Base-by-base conservation (phyloP, 352 stramenopile species). In the Plasmopara muralis region DNA sequence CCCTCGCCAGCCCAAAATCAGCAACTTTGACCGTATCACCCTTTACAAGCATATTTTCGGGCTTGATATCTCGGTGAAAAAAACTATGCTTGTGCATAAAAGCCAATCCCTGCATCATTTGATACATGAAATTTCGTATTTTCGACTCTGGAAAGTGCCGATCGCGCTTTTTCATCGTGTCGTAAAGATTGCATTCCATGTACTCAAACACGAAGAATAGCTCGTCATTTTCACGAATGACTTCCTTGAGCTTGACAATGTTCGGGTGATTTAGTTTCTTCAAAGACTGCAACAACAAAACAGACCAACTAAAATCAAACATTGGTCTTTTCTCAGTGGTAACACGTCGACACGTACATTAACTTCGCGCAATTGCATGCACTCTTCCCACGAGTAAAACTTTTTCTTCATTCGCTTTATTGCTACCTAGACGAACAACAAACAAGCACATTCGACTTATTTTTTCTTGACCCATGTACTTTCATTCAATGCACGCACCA, bases 121-220 rank as follows among this genome's bases (percentile, higher is more conserved):
- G 97, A 40, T 72, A 97, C 74, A 98, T 95, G 58, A 98, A 94
- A 55, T 97, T 98, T 44, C 83, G 77, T 53, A 99, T 97, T 62
- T 97, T 96, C 52, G 85, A 87, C 63, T 98, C 93, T 50, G 83
- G 86, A 43, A 95, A 95, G 51, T 89, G 78, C 43, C 77, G 75
- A 53, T 96, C 74, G 37, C 89, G 64, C 40, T 96, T 89, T 70
- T 97, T 96, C 75, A 98, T 98, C n/a, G 83, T 87, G 56, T 98
- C 89, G 74, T 98, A 98, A 39, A 99, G 67, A 55, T 97, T 98
- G 58, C 85, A 87, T 64, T 98, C 92, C 96, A 99, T 99, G 74
- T 96, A 98, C 74, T 99, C 96, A 62, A 99, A 99, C 0, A 99
- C 95, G 66, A 99, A 99, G 63, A 91, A 98, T 6, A 99, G 76